Conservation (phyloP, 139 green algal species). For the Chlorella vulgaris region DNA sequence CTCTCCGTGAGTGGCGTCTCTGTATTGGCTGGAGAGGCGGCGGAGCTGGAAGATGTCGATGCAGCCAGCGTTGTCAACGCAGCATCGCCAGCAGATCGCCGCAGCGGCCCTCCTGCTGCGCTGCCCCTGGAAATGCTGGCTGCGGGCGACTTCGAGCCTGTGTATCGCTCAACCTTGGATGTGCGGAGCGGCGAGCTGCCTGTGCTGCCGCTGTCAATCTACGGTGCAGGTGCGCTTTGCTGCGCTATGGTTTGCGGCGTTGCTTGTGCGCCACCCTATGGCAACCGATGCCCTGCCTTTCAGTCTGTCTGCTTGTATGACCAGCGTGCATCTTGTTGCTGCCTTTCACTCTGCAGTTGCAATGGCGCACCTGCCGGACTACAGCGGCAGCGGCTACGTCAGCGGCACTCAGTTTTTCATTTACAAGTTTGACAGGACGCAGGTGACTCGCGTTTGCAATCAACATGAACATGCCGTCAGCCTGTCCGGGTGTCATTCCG, state of each 20-base stretch:
- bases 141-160: constrained; percentile 78
- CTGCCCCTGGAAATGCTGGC: constrained; percentile 87
- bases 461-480: no score
- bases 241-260: background rate
- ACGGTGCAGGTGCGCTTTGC: constrained; percentile 16
- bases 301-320: no score
- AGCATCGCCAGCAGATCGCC: background rate
- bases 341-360: constrained; percentile 58
- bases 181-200: constrained; percentile 82
- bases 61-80: background rate
- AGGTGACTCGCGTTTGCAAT: no score
- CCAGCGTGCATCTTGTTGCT: background rate
- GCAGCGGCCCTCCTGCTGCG: background rate
- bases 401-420: constrained; percentile 80
- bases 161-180: constrained; percentile 79
- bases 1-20: constrained; percentile 26
- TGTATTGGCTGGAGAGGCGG: background rate
- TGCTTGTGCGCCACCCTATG: no score
- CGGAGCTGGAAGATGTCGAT: background rate
- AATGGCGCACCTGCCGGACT: constrained; percentile 60
- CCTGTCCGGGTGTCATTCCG: no score
- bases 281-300: no score
- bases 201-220: constrained; percentile 82
- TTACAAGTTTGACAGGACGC: constrained; percentile 76
- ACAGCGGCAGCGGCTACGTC: constrained; percentile 45